Evolutionary conservation across 1,139 yeast genomes (phyloP).

Genomic region (Nematodospora anomalae): DNA sequence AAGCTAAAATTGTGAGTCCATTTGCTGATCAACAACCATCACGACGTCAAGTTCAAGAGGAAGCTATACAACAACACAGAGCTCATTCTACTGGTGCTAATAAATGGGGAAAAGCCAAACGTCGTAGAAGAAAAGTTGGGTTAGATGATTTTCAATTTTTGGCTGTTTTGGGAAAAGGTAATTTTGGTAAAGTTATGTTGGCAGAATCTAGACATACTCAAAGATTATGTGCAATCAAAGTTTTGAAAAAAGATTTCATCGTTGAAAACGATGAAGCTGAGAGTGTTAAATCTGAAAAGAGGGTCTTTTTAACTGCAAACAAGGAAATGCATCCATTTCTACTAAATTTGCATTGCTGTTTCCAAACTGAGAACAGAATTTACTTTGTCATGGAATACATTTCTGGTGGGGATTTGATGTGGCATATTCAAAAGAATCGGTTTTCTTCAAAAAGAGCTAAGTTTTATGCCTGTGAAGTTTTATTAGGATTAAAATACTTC

Average conservation of each 20-base stretch:
- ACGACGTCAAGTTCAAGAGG: conserved; percentile 8
- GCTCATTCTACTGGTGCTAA: conserved; percentile 5
- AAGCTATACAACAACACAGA: conserved; percentile 5
- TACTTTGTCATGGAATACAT: conserved; percentile 98
- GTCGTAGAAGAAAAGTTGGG: conserved; percentile 71
- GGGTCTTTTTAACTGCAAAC: conserved; percentile 89
- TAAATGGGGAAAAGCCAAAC: conserved; percentile 25
- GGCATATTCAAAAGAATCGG: conserved; percentile 95
- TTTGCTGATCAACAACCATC: conserved; percentile 10
- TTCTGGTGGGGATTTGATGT: conserved; percentile 98
- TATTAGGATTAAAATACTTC: conserved; percentile 85
- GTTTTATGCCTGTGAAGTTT: conserved; percentile 94
- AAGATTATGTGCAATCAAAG: conserved; percentile 89
- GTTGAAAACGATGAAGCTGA: conserved; percentile 96
- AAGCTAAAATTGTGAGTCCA: conserved; percentile 6
- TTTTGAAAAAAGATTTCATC: conserved; percentile 89
- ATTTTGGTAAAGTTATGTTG: conserved; percentile 95
- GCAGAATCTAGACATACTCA: conserved; percentile 86
- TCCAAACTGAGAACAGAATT: conserved; percentile 95
- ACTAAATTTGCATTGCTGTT: conserved; percentile 87
- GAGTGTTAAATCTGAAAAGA: conserved; percentile 88
- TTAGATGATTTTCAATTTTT: conserved; percentile 91
- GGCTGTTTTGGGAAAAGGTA: conserved; percentile 96
- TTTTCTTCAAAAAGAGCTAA: conserved; percentile 91
- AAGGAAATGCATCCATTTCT: conserved; percentile 90